phyloP scores from a whole-genome alignment of 164 flowering plant species.

The Stephania cephalantha region DNA sequence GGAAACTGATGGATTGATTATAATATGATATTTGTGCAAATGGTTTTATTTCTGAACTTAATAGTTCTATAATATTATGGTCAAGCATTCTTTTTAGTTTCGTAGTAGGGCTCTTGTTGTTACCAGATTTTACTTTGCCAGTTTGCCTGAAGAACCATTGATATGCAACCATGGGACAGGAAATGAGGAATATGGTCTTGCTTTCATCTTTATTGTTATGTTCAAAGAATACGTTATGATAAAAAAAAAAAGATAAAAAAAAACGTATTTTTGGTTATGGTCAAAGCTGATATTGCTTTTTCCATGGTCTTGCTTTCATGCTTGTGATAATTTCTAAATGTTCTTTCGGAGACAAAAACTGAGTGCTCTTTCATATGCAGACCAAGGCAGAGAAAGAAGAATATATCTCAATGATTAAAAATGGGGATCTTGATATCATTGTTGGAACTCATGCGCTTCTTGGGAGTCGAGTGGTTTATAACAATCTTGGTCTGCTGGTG shows the following conservation, averaged over 20 bases:
- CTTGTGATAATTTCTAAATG: neutral
- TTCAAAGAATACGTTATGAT: no score
- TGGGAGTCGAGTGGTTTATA: conserved; percentile 86
- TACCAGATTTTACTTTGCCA: neutral
- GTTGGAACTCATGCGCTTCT: conserved; percentile 98
- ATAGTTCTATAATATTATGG: neutral
- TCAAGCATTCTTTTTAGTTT: neutral
- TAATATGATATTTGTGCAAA: no score
- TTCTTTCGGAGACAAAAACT: neutral
- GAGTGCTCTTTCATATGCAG: conserved; percentile 33
- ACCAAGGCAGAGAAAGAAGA: conserved; percentile 84
- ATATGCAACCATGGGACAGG: no score
- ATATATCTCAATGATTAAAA: conserved; percentile 60
- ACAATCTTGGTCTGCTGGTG: conserved; percentile 84
- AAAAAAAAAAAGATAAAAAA: no score
- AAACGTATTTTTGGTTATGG: neutral
- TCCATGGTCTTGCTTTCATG: neutral
- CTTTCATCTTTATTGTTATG: no score
- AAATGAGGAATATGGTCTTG: no score
- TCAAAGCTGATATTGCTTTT: neutral
- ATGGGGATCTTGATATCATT: conserved; percentile 69
- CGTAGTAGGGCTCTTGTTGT: neutral
- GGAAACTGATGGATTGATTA: no score
- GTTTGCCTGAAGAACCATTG: neutral
- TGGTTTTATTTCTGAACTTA: neutral